Conservation (phyloP, 768 basidiomycete genomes). For the Suillus placidus region DNA sequence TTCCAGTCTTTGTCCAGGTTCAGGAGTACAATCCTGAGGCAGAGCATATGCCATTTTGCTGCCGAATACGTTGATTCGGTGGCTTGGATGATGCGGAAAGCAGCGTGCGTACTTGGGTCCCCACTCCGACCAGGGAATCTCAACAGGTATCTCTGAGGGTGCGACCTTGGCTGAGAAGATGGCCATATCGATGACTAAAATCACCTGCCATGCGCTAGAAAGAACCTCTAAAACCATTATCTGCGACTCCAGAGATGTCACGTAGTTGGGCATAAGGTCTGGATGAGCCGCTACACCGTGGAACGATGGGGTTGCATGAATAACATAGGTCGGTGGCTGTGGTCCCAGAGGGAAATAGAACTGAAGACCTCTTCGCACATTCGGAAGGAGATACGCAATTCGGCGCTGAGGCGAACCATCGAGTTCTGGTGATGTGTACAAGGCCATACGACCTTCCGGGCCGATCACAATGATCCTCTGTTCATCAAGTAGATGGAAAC, state of each 20-base stretch:
- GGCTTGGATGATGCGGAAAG: constrained; percentile 6
- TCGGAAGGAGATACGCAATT: neutral
- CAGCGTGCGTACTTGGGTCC: neutral
- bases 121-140: constrained; percentile 1
- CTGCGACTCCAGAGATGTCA: neutral
- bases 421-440: neutral
- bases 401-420: neutral
- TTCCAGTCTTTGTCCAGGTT: constrained; percentile 2
- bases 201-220: neutral
- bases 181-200: neutral
- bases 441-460: neutral
- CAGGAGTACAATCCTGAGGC: neutral
- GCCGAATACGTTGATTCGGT: constrained; percentile 1
- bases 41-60: constrained; percentile 4
- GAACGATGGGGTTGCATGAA: neutral
- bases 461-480: neutral
- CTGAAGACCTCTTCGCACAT: neutral
- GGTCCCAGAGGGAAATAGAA: neutral
- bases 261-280: neutral
- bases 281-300: neutral
- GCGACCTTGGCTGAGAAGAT: neutral
- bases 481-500: neutral
- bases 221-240: neutral
- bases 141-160: neutral
- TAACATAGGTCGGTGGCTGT: neutral